Evolutionary conservation across 768 basidiomycete species (phyloP), one percentile per base, ranked within the genome.

Genomic region (Guyanaporus albipodus): DNA sequence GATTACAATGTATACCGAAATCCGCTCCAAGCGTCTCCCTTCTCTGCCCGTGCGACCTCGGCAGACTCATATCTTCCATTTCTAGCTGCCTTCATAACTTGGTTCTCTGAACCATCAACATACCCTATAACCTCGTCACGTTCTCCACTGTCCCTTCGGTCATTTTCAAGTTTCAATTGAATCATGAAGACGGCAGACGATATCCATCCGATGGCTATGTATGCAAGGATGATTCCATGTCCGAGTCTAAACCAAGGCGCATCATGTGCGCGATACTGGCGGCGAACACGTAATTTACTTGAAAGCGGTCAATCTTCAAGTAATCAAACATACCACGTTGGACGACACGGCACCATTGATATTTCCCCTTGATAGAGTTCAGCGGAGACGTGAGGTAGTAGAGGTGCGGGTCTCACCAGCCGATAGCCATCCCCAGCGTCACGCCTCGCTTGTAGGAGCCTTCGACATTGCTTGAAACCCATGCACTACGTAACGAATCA

Each of bases 1-100:
- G n/a, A n/a, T n/a, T 46, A 83, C 35, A 79, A 55, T 2, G 73
- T 76, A 66, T 87, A 87, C 49, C 80, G 73, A 63, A 85, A 87
- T n/a, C 85, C 83, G 57, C 84, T 87, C 85, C 84, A 87, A 42
- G 72, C 62, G 54, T 87, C 86, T 4, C 85, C 85, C 56, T 83
- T 86, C 63, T 69, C 56, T 19, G 63, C 68, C 51, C 73, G 74
- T 15, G 84, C 85, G 18, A 75, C 78, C 34, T 79, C 74, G 11
- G 79, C 67, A 41, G 71, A 79, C 41, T 70, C 69, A 54, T 74
- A 87, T 21, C 55, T 67, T 4, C 83, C 83, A 55, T 85, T 85
- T 36, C 66, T 68, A 42, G 31, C 37, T n/a, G 48, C 59, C 38
- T 46, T 59, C n/a, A 27, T 36, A 15, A 23, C 31, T 18, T 62